Evolutionary conservation across 176 grass and related monocot genomes (phyloP).

Genomic region (Elaeis guineensis): DNA sequence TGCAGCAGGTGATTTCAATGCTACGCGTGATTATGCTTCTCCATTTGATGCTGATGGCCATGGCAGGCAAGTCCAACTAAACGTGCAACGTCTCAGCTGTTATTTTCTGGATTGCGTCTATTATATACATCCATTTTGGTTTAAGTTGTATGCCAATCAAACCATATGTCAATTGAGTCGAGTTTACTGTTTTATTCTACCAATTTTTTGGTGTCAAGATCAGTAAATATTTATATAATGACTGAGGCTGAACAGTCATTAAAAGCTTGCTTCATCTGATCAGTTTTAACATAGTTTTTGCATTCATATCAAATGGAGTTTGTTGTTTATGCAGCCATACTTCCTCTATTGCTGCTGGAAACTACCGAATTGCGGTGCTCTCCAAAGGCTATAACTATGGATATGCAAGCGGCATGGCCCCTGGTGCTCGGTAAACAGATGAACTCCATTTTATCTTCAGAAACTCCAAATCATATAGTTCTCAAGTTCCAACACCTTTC

Average conservation of each 20-base stretch:
- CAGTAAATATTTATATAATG: no score
- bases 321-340: slow-evolving; percentile 49
- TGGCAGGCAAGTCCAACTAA: slow-evolving; percentile 40
- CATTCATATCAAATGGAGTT: not conserved
- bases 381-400: slow-evolving; percentile 73
- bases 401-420: slow-evolving; percentile 76
- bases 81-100: not conserved
- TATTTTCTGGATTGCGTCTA: no score
- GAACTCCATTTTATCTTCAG: not conserved
- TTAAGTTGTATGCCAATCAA: no score
- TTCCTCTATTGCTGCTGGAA: slow-evolving; percentile 69
- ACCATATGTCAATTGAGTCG: no score
- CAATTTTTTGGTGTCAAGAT: no score
- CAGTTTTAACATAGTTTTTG: no score
- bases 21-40: slow-evolving; percentile 73
- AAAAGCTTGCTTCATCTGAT: no score
- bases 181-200: no score
- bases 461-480: not conserved
- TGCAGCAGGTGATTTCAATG: slow-evolving; percentile 73
- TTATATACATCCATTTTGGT: no score
- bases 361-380: slow-evolving; percentile 43
- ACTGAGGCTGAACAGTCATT: no score
- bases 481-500: not conserved
- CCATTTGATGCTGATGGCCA: slow-evolving; percentile 96
- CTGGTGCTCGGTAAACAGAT: slow-evolving; percentile 61